Evolutionary conservation across 805 yeast species (phyloP), one percentile per base, ranked within the genome.

Genomic region (Ascoidea rubescens): DNA sequence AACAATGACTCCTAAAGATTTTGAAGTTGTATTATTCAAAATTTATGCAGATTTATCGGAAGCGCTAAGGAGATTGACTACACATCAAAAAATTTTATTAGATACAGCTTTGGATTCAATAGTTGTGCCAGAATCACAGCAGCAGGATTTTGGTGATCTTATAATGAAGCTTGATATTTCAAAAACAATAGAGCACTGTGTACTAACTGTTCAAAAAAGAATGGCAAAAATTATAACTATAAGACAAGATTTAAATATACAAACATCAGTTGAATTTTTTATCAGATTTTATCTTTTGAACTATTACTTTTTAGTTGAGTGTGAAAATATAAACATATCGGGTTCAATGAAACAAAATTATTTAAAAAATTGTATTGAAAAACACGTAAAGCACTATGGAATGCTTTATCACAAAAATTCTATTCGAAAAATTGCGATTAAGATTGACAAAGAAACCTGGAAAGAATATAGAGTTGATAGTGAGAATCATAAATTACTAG

Each of bases 361-460:
- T n/a, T 67, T 91, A 32, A 78, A 82, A 51, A 87, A 82, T 53
- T 77, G 81, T 59, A 66, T 89, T 14, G 77, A 74, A n/a, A 72
- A 75, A 37, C 96, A 87, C 56, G 73, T 84, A 4, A 79, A 74
- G 54, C 73, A 75, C 52, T 89, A 78, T 62, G 67, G 79, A 44
- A 69, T 70, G 33, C 69, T 78, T 37, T 75, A 76, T 58, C 89
- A 84, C 56, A 71, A 72, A 49, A 69, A 70, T 14, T 71, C 75
- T 31, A 63, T 78, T 50, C 74, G 72, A 52, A 62, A 64, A 5
- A 65, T 87, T 31, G 68, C 75, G 5, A 61, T 61, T 4, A 67
- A 71, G 16, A 69, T 86, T 52, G 90, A 85, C 50, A 68, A 70
- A 48, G 98, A 90, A 57, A 69, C 69, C 28, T 91, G 98, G 98